Conservation (phyloP, 2,329 filamentous ascomycete species). For the Colletotrichum eremochloae region DNA sequence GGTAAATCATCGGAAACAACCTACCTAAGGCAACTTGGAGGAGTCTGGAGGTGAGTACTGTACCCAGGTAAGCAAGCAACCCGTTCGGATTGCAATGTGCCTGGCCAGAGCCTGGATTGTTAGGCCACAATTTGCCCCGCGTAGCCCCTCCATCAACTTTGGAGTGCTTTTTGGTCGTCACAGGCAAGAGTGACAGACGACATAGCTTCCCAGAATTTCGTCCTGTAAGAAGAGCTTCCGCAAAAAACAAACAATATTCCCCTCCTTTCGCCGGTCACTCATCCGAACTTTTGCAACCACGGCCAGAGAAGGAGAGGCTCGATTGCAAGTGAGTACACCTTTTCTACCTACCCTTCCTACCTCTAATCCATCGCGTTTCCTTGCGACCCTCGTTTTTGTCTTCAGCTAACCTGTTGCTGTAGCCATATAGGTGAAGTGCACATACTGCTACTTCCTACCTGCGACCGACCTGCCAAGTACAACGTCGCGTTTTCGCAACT, state of each 20-base stretch:
- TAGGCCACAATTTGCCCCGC: slow-evolving; percentile 38
- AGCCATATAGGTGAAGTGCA: slow-evolving; percentile 14
- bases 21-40: neutral
- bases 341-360: neutral
- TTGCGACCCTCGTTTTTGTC: neutral
- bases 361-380: neutral
- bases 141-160: slow-evolving; percentile 38
- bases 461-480: slow-evolving; percentile 18
- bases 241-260: slow-evolving; percentile 4
- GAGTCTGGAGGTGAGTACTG: no score
- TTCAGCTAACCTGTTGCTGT: slow-evolving; percentile 22
- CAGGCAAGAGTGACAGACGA: slow-evolving; percentile 36
- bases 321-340: slow-evolving; percentile 10
- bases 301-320: neutral
- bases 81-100: neutral
- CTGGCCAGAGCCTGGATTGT: slow-evolving; percentile 11
- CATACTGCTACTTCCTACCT: slow-evolving; percentile 32
- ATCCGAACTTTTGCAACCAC: neutral
- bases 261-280: neutral
- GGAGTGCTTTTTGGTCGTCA: slow-evolving; percentile 24
- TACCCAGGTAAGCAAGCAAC: neutral
- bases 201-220: slow-evolving; percentile 35
- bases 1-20: slow-evolving; percentile 9
- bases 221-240: slow-evolving; percentile 23
- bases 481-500: slow-evolving; percentile 40